Percentiles rank a stretch among this genome's conserved stretches.
Conservation (phyloP, 2,329 filamentous ascomycete species). For the Hypomyces perniciosus region DNA sequence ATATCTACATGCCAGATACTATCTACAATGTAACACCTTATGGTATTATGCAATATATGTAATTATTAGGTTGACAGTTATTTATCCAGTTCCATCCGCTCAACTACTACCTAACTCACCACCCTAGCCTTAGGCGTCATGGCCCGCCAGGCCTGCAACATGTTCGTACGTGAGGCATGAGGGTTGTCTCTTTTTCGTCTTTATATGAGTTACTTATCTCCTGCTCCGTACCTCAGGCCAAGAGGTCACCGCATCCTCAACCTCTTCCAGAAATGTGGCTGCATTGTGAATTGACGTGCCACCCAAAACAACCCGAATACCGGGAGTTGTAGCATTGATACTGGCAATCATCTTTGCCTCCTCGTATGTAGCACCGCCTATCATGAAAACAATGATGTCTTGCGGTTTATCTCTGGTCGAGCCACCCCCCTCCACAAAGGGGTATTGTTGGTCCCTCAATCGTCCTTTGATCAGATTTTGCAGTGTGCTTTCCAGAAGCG, state of each 20-base stretch:
- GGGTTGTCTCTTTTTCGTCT: not conserved
- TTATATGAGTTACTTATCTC: constrained; percentile 14
- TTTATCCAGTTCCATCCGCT: no score
- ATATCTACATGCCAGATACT: no score
- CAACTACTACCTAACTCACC: not conserved
- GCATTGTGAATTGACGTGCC: constrained; percentile 88
- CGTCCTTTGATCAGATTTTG: constrained; percentile 92
- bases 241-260: constrained; percentile 77
- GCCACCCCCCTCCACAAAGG: constrained; percentile 84
- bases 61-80: no score
- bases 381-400: constrained; percentile 90
- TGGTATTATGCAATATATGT: no score
- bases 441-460: constrained; percentile 79
- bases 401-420: constrained; percentile 92
- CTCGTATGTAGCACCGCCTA: constrained; percentile 91
- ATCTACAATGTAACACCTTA: no score
- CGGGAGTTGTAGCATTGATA: constrained; percentile 85
- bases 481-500: constrained; percentile 76
- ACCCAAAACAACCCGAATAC: constrained; percentile 81
- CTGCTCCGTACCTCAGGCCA: constrained; percentile 64
- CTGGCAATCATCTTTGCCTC: constrained; percentile 95
- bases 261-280: constrained; percentile 79
- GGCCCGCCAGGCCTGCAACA: not conserved
- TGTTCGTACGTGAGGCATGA: not conserved
- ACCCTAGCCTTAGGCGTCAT: no score